Conservation (phyloP, 2,329 filamentous ascomycete genomes). For the Rhinocladiella similis region DNA sequence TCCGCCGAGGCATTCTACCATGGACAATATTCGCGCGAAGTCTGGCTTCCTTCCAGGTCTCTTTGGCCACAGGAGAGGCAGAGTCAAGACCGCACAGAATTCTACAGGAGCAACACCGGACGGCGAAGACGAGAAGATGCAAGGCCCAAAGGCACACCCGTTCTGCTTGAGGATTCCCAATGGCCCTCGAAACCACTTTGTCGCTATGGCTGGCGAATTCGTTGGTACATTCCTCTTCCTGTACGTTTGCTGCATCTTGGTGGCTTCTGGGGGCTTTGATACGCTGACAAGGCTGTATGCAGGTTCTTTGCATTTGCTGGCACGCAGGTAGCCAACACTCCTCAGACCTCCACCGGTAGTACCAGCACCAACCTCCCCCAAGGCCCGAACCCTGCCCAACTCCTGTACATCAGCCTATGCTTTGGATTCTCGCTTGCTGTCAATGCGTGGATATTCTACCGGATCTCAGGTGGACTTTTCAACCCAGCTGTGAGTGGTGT, state of each 20-base stretch:
- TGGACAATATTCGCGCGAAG: conserved; percentile 27
- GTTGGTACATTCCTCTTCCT: conserved; percentile 53
- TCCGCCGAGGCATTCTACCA: conserved; percentile 3
- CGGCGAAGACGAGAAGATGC: conserved; percentile 22
- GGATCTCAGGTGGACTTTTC: conserved; percentile 53
- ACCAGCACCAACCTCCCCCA: conserved; percentile 23
- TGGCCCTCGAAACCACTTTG: conserved; percentile 43
- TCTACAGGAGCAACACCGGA: conserved; percentile 14
- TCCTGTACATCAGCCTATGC: conserved; percentile 45
- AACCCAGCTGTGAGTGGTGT: conserved; percentile 46
- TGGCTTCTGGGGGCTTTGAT: background rate
- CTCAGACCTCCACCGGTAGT: conserved; percentile 34
- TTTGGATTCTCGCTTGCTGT: conserved; percentile 52
- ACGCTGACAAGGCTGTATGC: background rate
- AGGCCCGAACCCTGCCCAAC: conserved; percentile 36
- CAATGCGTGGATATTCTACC: conserved; percentile 58
- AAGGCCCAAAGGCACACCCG: conserved; percentile 14
- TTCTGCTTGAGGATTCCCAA: conserved; percentile 33
- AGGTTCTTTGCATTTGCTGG: conserved; percentile 50
- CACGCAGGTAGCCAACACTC: conserved; percentile 48
- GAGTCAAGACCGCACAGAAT: conserved; percentile 9
- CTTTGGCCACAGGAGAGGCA: conserved; percentile 12
- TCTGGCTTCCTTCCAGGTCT: conserved; percentile 26
- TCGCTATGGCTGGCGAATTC: conserved; percentile 52
- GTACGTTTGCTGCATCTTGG: conserved; percentile 10